These are phyloP conservation scores for Colletotrichum destructivum DNA, from an alignment of 2,329 filamentous ascomycete species.

Conservation along the genomic window DNA sequence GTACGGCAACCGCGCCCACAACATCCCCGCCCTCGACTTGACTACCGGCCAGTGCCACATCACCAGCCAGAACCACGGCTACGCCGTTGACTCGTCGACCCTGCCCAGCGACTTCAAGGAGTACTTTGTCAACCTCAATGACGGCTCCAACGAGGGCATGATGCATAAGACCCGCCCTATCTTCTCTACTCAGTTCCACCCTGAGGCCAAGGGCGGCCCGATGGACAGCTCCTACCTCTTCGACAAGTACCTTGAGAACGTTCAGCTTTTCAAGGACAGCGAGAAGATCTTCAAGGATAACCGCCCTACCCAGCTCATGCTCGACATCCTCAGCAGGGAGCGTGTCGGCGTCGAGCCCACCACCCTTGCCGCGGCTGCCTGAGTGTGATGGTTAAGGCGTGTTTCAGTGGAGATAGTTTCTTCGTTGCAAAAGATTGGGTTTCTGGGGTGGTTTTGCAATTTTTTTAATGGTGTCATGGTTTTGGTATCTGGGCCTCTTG, in stretches of 20 bases:
- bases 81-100: conserved; percentile 90
- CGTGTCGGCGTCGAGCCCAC: conserved; percentile 88
- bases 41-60: conserved; percentile 98
- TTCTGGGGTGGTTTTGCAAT: conserved; percentile 4
- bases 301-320: conserved; percentile 87
- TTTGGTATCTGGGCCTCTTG: conserved; percentile 18
- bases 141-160: conserved; percentile 97
- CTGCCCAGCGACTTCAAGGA: conserved; percentile 92
- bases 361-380: conserved; percentile 68
- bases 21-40: conserved; percentile 95
- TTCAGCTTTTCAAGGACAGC: conserved; percentile 89
- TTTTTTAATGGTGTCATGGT: conserved; percentile 16
- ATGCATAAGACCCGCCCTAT: conserved; percentile 97
- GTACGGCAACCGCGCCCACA: conserved; percentile 99
- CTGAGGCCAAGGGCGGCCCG: conserved; percentile 96
- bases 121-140: conserved; percentile 98
- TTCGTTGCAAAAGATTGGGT: neutral
- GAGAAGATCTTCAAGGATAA: conserved; percentile 87
- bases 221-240: conserved; percentile 97
- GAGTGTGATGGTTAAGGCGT: conserved; percentile 20
- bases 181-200: conserved; percentile 99
- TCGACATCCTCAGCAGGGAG: conserved; percentile 94
- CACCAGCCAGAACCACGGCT: conserved; percentile 98
- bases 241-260: conserved; percentile 94
- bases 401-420: neutral